Base-by-base conservation (phyloP, 495 filamentous ascomycete species). In the Trichoderma orchidacearum region DNA sequence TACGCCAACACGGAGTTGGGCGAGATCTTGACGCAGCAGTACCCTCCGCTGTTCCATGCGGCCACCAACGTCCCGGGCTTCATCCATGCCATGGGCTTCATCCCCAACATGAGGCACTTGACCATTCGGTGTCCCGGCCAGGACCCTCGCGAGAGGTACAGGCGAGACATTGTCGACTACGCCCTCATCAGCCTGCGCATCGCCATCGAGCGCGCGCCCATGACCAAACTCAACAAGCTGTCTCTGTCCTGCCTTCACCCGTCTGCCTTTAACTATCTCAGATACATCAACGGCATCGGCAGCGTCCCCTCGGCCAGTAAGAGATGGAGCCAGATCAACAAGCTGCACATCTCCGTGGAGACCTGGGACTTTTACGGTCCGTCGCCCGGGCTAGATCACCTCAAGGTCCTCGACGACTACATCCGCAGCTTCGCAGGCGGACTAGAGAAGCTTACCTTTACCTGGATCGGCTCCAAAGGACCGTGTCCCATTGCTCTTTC, bases 11-110 rank as follows among this genome's bases (percentile, higher is more conserved):
- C 71, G 48, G 74, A 77, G 72, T 62, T 80, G 63, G 79, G 82
- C 75, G 84, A 89, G 63, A 70, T 90, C 50, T 75, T 91, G 34
- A 84, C 86, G 32, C 78, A 85, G 62, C 88, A 91, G 66, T 91
- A 89, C 62, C 84, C 85, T 32, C 84, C 88, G 6, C 69, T 91
- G 6, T 93, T 91, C 71, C 88, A 91, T 62, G 84, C 87, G 4
- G 86, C 87, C n/a, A 87, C 85, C 51, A 89, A 93, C 62, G 81
- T 90, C 12, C 76, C 85, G 5, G 82, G 85, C 31, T 90, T 91
- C 71, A 81, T 90, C 28, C 74, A 76, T 53, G 85, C 85, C 45
- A 77, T 91, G 60, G 74, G 76, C 17, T 66, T 78, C 35, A 67
- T 90, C 57, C 70, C 78, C 30, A 80, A 79, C 61, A 74, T 93